Evolutionary conservation across 2,329 filamentous ascomycete genomes (phyloP).

Genomic region (Penicillium concentricum): DNA sequence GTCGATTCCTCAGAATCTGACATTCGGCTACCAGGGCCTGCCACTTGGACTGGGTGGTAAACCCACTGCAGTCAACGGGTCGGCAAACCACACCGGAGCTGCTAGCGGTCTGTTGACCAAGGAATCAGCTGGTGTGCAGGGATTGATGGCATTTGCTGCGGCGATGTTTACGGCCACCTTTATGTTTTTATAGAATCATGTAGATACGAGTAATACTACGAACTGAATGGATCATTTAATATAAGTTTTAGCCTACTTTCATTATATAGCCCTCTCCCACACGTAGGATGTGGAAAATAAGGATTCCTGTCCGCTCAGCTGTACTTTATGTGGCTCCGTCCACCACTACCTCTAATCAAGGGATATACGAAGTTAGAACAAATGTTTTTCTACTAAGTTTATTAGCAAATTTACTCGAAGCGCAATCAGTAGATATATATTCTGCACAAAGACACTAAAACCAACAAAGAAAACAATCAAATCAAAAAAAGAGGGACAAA

Average conservation of each 20-base stretch:
- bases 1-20: conserved; percentile 67
- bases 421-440: neutral
- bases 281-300: neutral
- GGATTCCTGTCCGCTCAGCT: neutral
- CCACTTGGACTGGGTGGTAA: conserved; percentile 12
- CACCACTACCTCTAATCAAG: neutral
- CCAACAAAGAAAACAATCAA: neutral
- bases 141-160: conserved; percentile 4
- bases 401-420: neutral
- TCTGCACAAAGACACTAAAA: neutral
- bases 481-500: neutral
- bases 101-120: conserved; percentile 5
- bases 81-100: conserved; percentile 18
- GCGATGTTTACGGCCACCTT: conserved; percentile 10
- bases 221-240: neutral
- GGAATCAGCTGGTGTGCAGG: neutral
- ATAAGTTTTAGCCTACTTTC: too few species aligned
- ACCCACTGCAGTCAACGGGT: conserved; percentile 12
- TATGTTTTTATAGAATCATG: conserved; percentile 11
- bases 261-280: too few species aligned
- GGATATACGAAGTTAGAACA: neutral
- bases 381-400: neutral
- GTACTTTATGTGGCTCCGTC: neutral
- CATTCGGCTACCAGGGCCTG: conserved; percentile 63
- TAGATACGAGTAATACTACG: neutral